Conservation (phyloP, 768 basidiomycete species). For the Psilocybe tampanensis region DNA sequence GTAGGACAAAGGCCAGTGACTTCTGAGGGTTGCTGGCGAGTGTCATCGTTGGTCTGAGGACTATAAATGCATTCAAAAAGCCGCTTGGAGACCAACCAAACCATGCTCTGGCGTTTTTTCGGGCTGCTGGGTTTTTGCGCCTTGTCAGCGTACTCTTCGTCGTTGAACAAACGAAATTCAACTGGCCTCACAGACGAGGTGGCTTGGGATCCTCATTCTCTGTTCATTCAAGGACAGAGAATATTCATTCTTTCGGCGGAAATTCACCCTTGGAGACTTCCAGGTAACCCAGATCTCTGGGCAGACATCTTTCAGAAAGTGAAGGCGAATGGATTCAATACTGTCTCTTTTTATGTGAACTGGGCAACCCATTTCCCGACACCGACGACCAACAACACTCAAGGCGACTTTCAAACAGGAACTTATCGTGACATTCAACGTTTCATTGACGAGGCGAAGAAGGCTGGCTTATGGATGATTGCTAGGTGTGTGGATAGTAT, state of each 20-base stretch:
- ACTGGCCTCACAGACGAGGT: conserved; percentile 51
- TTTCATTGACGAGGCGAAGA: conserved; percentile 53
- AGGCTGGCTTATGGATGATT: conserved; percentile 58
- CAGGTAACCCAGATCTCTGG: conserved; percentile 54
- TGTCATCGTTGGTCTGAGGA: too few species aligned
- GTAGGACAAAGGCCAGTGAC: background rate
- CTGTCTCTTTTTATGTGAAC: conserved; percentile 60
- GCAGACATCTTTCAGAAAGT: conserved; percentile 64
- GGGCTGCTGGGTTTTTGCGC: conserved; percentile 1
- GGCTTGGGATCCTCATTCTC: conserved; percentile 62
- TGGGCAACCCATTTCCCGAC: conserved; percentile 61
- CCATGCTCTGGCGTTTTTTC: conserved; percentile 8
- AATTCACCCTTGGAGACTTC: conserved; percentile 61
- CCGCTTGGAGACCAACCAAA: background rate
- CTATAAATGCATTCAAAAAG: background rate
- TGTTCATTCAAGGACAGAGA: conserved; percentile 59
- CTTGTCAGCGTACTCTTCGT: conserved; percentile 1
- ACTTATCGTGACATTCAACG: conserved; percentile 55
- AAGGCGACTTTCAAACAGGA: conserved; percentile 49
- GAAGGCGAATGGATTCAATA: conserved; percentile 63
- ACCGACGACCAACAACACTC: conserved; percentile 40
- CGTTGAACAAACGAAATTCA: conserved; percentile 21
- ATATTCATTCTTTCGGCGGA: conserved; percentile 64
- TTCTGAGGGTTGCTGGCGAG: background rate
- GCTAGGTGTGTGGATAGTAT: conserved; percentile 36